Conservation (phyloP, 306 rosid genomes). For the Quercus dentata region DNA sequence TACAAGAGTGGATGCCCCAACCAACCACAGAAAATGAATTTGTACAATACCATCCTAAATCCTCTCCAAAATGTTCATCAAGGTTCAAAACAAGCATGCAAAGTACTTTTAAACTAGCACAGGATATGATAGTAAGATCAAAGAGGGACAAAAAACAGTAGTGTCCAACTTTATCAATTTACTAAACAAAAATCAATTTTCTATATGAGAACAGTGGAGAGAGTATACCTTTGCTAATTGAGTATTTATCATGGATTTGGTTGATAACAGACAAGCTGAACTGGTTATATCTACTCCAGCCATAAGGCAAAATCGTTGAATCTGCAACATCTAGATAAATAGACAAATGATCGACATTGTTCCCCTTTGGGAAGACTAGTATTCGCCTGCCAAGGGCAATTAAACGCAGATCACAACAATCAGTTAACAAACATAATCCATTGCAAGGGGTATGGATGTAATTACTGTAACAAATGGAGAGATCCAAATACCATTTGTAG, state of each 20-base stretch:
- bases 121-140: background rate
- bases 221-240: conserved; percentile 34
- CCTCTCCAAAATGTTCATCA: background rate
- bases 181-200: background rate
- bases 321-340: conserved; percentile 42
- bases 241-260: conserved; percentile 27
- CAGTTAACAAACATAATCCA: background rate
- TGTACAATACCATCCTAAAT: background rate
- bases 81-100: background rate
- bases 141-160: background rate
- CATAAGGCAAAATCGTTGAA: conserved; percentile 28
- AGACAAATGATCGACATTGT: conserved; percentile 37
- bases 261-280: conserved; percentile 33
- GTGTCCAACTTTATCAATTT: background rate
- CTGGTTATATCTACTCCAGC: conserved; percentile 39
- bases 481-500: conserved; percentile 29
- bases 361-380: conserved; percentile 36
- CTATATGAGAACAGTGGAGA: background rate
- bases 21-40: background rate
- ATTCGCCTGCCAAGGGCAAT: conserved; percentile 29
- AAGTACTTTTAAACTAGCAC: background rate
- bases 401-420: background rate
- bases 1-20: background rate
- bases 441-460: background rate
- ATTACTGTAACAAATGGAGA: background rate